A percentile compares a stretch with the other conserved stretches of the same genome.
phyloP scores from a whole-genome alignment of 176 grass and related monocot species.

The Oryza rufipogon region DNA sequence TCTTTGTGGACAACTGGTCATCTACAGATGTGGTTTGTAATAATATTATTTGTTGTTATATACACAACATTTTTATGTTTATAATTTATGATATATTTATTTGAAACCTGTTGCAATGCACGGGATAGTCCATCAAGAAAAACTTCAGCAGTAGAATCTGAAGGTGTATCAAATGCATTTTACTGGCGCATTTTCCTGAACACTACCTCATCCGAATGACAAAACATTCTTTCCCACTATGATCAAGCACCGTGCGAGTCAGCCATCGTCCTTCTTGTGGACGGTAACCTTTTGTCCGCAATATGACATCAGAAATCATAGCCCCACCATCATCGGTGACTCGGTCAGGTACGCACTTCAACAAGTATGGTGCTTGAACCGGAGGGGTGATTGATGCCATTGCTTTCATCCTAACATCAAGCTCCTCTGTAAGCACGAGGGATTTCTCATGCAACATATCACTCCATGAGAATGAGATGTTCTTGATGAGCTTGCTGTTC shows the following conservation, averaged over 20 bases:
- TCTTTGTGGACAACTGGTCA: not conserved
- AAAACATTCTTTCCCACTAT: constrained; percentile 82
- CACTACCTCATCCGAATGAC: constrained; percentile 78
- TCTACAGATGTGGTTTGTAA: not conserved
- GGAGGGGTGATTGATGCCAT: constrained; percentile 83
- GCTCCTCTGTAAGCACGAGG: constrained; percentile 44
- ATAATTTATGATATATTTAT: not conserved
- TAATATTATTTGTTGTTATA: not conserved
- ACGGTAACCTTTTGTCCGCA: constrained; percentile 69
- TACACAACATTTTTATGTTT: not conserved
- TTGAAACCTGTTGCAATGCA: not conserved
- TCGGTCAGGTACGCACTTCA: constrained; percentile 90
- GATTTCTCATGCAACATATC: constrained; percentile 69
- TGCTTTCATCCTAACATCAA: constrained; percentile 51
- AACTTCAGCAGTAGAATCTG: constrained; percentile 4
- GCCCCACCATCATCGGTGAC: constrained; percentile 91
- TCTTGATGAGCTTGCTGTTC: constrained; percentile 65
- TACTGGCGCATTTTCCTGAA: constrained; percentile 21
- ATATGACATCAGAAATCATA: constrained; percentile 96
- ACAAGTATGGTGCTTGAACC: constrained; percentile 79
- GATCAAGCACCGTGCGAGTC: constrained; percentile 86
- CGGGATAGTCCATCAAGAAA: not conserved
- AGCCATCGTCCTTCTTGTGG: constrained; percentile 93
- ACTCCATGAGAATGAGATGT: constrained; percentile 75
- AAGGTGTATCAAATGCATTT: constrained; percentile 30